Evolutionary conservation across 2,329 filamentous ascomycete genomes (phyloP), one percentile per base, ranked within the genome.

Genomic region (Cladorrhinum sp.): DNA sequence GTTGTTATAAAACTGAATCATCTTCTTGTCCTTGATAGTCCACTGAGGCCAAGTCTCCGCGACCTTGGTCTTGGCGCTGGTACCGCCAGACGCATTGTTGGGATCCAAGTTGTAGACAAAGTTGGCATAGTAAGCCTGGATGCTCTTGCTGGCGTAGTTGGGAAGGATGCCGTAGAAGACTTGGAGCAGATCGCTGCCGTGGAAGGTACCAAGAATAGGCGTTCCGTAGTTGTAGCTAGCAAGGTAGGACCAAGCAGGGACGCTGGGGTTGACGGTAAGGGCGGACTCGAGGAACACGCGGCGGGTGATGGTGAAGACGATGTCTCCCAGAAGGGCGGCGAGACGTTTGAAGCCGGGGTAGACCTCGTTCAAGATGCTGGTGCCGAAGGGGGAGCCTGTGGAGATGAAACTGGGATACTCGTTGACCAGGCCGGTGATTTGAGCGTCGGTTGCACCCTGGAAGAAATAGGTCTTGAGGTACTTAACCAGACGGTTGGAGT

Each of bases 291-390:
- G 81, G 71, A 90, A 87, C 4, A 80, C 62, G 16, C 91, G 85
- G 1, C 90, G 85, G 0, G 85, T 84, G 0, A 95, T 78, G 0
- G 87, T 93, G 74, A 95, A 93, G 1, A 84, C 84, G 0, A 92
- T 68, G 69, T 95, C 91, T 13, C 91, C 91, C 0, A 93, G 77
- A 25, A 93, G 83, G 36, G 90, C 90, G 1, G 89, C 86, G 0
- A 92, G 77, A 13, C 89, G 87, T 74, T 93, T 93, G 79, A 86
- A 93, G 65, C 90, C 83, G 0, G 90, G 89, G 70, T 90, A 92
- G 68, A 85, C 78, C 68, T 88, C 86, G 75, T 93, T 90, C n/a
- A 88, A 64, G 9, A 82, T 63, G 1, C 83, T 78, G 0, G 90
- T 93, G 54, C 85, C 80, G 78, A 91, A 93, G 1, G 91, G 91